A percentile compares a stretch with the other conserved stretches of the same genome.
Conservation (phyloP, 164 flowering plant species). For the Piper longum region DNA sequence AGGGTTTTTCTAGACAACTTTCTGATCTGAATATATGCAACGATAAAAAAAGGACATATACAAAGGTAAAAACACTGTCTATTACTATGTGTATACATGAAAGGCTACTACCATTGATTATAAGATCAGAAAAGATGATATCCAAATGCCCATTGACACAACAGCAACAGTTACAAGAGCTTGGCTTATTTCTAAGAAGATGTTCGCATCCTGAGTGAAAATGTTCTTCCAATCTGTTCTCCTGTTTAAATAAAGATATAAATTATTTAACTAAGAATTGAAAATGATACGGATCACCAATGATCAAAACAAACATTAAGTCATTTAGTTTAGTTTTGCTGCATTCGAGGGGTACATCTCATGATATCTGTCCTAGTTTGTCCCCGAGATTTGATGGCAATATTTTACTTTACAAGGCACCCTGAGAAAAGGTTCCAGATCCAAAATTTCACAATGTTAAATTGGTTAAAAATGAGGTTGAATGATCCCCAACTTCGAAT, state of each 20-base stretch:
- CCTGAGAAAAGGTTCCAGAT: too few species aligned
- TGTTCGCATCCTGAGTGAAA: slow-evolving; percentile 42
- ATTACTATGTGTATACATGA: not conserved
- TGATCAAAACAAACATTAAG: not conserved
- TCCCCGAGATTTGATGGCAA: too few species aligned
- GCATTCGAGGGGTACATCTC: too few species aligned
- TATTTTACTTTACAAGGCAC: too few species aligned
- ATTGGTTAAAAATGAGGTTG: too few species aligned
- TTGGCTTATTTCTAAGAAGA: slow-evolving; percentile 51
- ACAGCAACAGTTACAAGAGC: slow-evolving; percentile 69
- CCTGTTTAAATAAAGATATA: slow-evolving; percentile 20
- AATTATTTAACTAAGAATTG: not conserved
- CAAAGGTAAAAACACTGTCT: not conserved
- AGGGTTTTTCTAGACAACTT: not conserved
- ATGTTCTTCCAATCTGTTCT: slow-evolving; percentile 68
- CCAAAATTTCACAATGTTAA: too few species aligned
- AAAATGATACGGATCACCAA: not conserved
- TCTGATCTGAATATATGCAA: not conserved
- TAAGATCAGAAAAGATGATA: slow-evolving; percentile 39
- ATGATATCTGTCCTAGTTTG: too few species aligned
- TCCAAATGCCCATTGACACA: slow-evolving; percentile 83
- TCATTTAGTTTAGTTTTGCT: not conserved
- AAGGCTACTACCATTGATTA: not conserved
- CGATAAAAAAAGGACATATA: not conserved
- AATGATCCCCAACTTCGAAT: too few species aligned